These are phyloP conservation scores for Pseudohalonectria lignicola DNA, from an alignment of 2,329 filamentous ascomycete species.

Conservation along the genomic window DNA sequence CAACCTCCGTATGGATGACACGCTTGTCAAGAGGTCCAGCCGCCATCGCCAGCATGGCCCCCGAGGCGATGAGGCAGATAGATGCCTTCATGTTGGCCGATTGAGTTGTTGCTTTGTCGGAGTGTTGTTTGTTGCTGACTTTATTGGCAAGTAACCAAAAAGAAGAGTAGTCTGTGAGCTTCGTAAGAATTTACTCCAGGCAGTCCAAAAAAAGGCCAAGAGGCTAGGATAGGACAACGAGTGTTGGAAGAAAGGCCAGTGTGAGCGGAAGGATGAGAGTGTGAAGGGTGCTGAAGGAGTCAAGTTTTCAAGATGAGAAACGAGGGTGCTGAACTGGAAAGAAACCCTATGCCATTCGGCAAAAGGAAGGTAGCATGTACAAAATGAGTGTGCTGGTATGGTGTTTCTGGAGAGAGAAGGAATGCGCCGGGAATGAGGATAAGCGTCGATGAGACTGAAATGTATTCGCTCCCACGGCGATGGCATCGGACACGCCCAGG, in stretches of 20 bases:
- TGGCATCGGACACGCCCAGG: background rate
- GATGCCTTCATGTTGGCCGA: slow-evolving; percentile 41
- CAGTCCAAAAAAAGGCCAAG: slow-evolving; percentile 6
- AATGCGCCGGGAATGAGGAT: background rate
- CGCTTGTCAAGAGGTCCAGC: slow-evolving; percentile 33
- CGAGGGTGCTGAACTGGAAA: background rate
- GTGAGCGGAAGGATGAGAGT: background rate
- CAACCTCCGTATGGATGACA: slow-evolving; percentile 25
- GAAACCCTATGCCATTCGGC: background rate
- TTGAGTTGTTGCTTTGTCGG: slow-evolving; percentile 1
- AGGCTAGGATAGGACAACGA: too few species aligned
- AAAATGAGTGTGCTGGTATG: background rate
- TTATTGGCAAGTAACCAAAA: slow-evolving; percentile 6
- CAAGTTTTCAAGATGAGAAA: background rate
- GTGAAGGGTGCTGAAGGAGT: background rate
- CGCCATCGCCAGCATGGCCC: slow-evolving; percentile 34
- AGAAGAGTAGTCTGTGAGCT: slow-evolving; percentile 2
- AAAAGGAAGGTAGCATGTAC: background rate
- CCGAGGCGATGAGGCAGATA: slow-evolving; percentile 29
- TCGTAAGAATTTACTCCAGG: slow-evolving; percentile 3
- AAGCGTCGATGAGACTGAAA: background rate
- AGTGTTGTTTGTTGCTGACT: background rate
- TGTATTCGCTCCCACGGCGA: background rate
- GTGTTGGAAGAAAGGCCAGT: slow-evolving; percentile 3
- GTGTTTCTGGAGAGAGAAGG: background rate